phyloP scores from a whole-genome alignment of 352 stramenopile species.

The Phytophthora crassamura region DNA sequence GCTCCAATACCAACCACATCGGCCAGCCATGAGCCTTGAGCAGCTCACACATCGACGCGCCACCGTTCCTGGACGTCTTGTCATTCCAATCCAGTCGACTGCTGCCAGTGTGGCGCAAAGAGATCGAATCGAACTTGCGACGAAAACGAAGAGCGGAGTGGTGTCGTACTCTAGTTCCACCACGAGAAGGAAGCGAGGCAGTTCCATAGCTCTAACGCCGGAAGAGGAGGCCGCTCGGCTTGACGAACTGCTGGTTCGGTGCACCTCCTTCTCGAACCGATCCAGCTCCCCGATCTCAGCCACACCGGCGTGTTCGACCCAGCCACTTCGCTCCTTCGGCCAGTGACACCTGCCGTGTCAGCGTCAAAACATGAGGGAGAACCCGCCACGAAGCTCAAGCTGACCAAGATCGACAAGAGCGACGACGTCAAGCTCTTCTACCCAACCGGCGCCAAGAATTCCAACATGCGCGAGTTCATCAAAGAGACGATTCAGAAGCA shows the following conservation, averaged over 20 bases:
- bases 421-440: conserved; percentile 73
- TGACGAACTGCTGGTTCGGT: conserved; percentile 47
- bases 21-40: conserved; percentile 8
- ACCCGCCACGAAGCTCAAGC: conserved; percentile 26
- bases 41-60: conserved; percentile 14
- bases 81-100: conserved; percentile 67
- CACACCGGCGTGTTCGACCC: conserved; percentile 58
- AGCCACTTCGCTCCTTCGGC: conserved; percentile 18
- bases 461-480: conserved; percentile 77
- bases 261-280: conserved; percentile 64
- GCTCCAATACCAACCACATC: background rate
- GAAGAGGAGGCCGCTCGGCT: conserved; percentile 28
- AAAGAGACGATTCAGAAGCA: conserved; percentile 64
- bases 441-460: conserved; percentile 70
- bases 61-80: conserved; percentile 72
- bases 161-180: background rate
- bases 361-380: conserved; percentile 6
- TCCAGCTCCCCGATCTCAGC: conserved; percentile 63
- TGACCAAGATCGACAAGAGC: conserved; percentile 40
- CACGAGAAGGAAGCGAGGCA: background rate
- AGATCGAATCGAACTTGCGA: conserved; percentile 44
- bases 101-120: conserved; percentile 39
- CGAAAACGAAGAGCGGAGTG: conserved; percentile 10
- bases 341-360: conserved; percentile 20
- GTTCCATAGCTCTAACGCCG: background rate